phyloP scores from a whole-genome alignment of 768 basidiomycete genomes.

The Leccinum boreale region DNA sequence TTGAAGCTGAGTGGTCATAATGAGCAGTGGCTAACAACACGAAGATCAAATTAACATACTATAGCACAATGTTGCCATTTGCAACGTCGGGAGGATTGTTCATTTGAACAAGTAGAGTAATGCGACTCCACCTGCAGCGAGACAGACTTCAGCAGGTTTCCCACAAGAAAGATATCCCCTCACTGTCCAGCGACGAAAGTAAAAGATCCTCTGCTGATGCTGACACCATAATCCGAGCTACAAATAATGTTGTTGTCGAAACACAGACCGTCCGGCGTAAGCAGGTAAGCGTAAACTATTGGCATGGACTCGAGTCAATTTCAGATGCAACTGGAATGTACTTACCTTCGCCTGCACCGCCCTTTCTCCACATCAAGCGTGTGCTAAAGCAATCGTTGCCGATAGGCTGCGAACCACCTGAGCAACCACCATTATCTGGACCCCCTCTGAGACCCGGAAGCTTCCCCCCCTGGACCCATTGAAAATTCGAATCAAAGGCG shows the following conservation, averaged over 20 bases:
- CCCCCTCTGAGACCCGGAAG: slow-evolving; percentile 77
- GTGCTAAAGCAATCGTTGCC: slow-evolving; percentile 72
- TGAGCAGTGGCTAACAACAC: neutral
- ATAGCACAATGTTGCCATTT: slow-evolving; percentile 73
- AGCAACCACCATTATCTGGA: slow-evolving; percentile 57
- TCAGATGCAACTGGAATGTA: neutral
- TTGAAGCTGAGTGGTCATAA: slow-evolving; percentile 50
- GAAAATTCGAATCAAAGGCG: slow-evolving; percentile 61
- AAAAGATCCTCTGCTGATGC: slow-evolving; percentile 65
- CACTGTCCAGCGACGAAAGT: slow-evolving; percentile 60
- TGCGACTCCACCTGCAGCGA: slow-evolving; percentile 55
- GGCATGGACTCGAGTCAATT: slow-evolving; percentile 1
- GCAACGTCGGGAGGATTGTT: slow-evolving; percentile 65
- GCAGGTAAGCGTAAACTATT: slow-evolving; percentile 80
- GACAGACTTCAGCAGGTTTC: neutral
- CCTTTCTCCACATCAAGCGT: slow-evolving; percentile 71
- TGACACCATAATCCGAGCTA: slow-evolving; percentile 76
- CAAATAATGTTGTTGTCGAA: slow-evolving; percentile 53
- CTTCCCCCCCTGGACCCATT: slow-evolving; percentile 76
- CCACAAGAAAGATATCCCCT: slow-evolving; percentile 26
- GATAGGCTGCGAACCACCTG: slow-evolving; percentile 61
- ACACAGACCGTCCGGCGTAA: slow-evolving; percentile 60
- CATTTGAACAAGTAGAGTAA: slow-evolving; percentile 74
- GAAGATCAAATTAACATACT: slow-evolving; percentile 41
- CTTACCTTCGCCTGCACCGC: slow-evolving; percentile 68